phyloP scores from a whole-genome alignment of 495 filamentous ascomycete genomes.

The Ascodesmis nigricans region DNA sequence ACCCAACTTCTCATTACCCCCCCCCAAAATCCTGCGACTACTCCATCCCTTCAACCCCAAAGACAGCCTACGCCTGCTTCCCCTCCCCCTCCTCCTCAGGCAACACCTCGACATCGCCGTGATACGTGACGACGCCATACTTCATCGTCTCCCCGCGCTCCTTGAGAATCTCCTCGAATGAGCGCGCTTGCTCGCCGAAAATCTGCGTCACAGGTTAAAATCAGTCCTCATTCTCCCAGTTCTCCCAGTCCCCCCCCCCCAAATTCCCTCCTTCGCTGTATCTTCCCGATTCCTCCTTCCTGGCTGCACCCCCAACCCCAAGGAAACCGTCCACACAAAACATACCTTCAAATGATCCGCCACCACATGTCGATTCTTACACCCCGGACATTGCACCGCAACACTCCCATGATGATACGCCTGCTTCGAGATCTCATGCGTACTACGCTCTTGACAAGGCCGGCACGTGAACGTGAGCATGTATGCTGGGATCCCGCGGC shows the following conservation, averaged over 20 bases:
- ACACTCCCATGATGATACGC: conserved; percentile 80
- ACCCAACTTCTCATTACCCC: no score
- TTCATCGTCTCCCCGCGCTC: conserved; percentile 44
- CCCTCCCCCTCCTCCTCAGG: conserved; percentile 20
- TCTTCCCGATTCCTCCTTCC: no score
- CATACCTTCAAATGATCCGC: conserved; percentile 54
- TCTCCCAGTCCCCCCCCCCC: no score
- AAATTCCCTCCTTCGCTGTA: no score
- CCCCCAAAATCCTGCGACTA: no score
- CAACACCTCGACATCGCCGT: conserved; percentile 33
- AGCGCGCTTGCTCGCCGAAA: conserved; percentile 42
- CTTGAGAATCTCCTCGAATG: conserved; percentile 48
- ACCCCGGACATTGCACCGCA: conserved; percentile 65
- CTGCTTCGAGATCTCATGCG: conserved; percentile 67
- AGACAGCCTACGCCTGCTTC: conserved; percentile 1
- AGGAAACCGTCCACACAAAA: not conserved
- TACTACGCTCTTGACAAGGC: conserved; percentile 52
- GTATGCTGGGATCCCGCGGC: conserved; percentile 27
- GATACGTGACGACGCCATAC: conserved; percentile 27
- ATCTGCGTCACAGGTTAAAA: no score
- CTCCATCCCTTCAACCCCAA: no score
- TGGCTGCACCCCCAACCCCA: no score
- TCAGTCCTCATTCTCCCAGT: no score
- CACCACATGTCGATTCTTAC: conserved; percentile 72
- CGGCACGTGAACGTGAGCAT: conserved; percentile 78